Base-by-base conservation (phyloP, 2,329 filamentous ascomycete genomes). In the Blastomyces parvus region DNA sequence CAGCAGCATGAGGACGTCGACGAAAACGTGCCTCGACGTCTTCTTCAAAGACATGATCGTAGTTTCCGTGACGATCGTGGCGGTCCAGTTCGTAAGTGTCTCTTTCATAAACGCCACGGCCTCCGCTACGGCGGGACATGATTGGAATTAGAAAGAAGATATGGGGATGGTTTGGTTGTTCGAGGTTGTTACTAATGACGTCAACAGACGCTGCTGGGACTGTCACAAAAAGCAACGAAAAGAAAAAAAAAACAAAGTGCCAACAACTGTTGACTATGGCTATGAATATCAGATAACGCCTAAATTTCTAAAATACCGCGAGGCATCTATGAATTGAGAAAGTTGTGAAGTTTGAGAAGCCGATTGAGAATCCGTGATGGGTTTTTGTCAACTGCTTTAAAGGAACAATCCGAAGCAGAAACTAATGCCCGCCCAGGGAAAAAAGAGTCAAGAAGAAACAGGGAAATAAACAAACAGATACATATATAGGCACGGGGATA, bases 31-130 rank as follows among this genome's bases (percentile, higher is more conserved):
- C 22, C 6, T 59, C 67, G 22, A 69, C 48, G 17, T 74, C 73
- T 14, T 72, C 69, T 22, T 73, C 71, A 36, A 69, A 67, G 25
- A 67, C 63, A 4, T 68, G 72, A 22, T 70, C 70, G n/a, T 67
- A 67, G 64, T 68, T 66, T 38, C 62, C 44, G 14, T 42, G 64
- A 38, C 27, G 59, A 30, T 66, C 64, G n/a, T 66, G 66, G 9
- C 60, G 62, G 44, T 72, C 69, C 30, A 65, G 66, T 55, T 74
- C 71, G 58, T 70, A 73, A 5, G 68, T 63, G 33, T 74, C 69
- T 38, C 70, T 67, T 22, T 75, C 72, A 56, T 73, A 74, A 38
- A 71, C 68, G 9, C 72, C 71, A 22, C 66, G 66, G 17, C 65
- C 25, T 44, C 25, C 40, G 33, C 19, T 9, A 25, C 59, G 44